Conservation (phyloP, 768 basidiomycete genomes). For the Suillus occidentalis region DNA sequence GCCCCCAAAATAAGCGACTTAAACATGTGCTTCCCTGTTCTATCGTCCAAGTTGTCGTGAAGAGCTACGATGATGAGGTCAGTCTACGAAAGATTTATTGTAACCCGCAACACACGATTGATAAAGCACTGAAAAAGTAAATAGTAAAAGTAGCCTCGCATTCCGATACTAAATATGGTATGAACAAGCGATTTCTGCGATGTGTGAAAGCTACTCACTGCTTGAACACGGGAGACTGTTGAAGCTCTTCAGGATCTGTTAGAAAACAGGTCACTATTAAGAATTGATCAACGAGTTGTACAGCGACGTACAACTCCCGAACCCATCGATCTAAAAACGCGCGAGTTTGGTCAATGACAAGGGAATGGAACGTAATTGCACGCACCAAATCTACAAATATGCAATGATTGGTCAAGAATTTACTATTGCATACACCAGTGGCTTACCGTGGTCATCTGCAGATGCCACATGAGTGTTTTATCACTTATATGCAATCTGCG, state of each 20-base stretch:
- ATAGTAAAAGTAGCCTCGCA: conserved; percentile 88
- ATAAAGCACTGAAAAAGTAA: conserved; percentile 93
- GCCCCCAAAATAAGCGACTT: conserved; percentile 75
- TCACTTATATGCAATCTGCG: background rate
- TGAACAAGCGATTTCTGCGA: background rate
- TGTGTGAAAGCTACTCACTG: conserved; percentile 39
- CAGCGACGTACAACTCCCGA: conserved; percentile 68
- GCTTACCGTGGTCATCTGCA: conserved; percentile 79
- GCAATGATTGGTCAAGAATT: conserved; percentile 15
- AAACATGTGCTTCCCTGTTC: conserved; percentile 59
- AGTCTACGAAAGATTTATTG: conserved; percentile 7
- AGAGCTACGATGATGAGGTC: conserved; percentile 16
- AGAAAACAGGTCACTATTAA: conserved; percentile 9
- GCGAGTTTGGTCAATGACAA: conserved; percentile 1
- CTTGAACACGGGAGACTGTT: conserved; percentile 69
- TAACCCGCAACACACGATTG: conserved; percentile 49
- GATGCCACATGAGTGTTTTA: conserved; percentile 2
- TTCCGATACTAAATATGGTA: conserved; percentile 60
- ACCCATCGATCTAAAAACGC: conserved; percentile 68
- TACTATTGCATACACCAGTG: background rate
- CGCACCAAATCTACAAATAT: conserved; percentile 45
- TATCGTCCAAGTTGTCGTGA: conserved; percentile 71
- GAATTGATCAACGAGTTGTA: background rate
- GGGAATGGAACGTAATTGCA: background rate
- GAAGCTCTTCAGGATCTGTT: conserved; percentile 79